Evolutionary conservation across 2,329 filamentous ascomycete genomes (phyloP), one percentile per base, ranked within the genome.

Genomic region (Aureobasidium zeae): DNA sequence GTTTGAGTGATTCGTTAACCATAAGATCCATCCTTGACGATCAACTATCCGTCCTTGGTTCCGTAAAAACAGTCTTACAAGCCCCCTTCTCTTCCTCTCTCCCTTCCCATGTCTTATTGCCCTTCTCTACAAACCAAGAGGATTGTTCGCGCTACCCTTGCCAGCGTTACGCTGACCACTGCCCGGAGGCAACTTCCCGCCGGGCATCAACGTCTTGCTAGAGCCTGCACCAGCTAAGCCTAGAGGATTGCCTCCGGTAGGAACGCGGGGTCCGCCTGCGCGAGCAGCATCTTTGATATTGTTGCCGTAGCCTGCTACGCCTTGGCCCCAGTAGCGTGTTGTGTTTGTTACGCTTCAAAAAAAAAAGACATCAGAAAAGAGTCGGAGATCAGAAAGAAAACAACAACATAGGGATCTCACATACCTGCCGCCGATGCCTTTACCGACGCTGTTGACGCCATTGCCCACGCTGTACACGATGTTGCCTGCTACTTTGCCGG

Each of bases 291-390:
- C 68, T 50, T 72, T 72, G 55, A 72, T 64, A 22, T 62, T 61
- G 53, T 72, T 71, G 19, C 69, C 69, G 47, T 71, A 71, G 29
- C 65, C 66, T 30, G 68, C 63, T 3, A 71, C 64, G 33, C 63
- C 59, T 52, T 71, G 66, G 43, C 66, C 68, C 68, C 67, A 71
- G 34, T 55, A 54, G 30, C 66, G 62, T 2, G 67, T 64, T 3
- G 65, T 62, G 46, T 65, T 63, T 34, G 68, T 55, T 31, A 72
- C 63, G 28, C 66, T 67, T 48, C 16, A 17, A 15, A 15, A n/a
- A 13, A 20, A 42, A 25, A 36, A 41, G 10, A 39, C 19, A 7
- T 31, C 16, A 34, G 12, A 25, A 17, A n/a, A n/a, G n/a, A n/a
- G n/a, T n/a, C n/a, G n/a, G n/a, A n/a, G n/a, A n/a, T n/a, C n/a